A percentile compares a stretch with the other conserved stretches of the same genome.
Conservation (phyloP, 2,329 filamentous ascomycete species). For the Colletotrichum graminicola region DNA sequence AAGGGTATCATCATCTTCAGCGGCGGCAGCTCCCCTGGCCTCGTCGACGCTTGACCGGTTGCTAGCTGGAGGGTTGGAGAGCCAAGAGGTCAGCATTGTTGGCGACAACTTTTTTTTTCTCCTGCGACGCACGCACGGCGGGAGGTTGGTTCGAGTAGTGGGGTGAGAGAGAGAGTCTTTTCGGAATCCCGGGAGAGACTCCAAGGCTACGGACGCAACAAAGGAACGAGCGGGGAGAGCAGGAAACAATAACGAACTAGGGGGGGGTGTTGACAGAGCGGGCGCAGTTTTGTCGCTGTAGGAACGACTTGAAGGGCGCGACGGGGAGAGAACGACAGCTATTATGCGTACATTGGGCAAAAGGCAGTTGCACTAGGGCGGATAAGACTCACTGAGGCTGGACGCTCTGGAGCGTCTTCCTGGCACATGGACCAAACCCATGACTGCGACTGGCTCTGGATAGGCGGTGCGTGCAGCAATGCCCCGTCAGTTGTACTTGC, state of each 20-base stretch:
- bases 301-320: conserved; percentile 19
- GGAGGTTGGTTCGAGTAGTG: conserved; percentile 35
- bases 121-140: conserved; percentile 27
- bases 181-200: conserved; percentile 18
- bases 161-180: conserved; percentile 31
- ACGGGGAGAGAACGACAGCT: conserved; percentile 27
- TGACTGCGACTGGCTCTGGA: conserved; percentile 42
- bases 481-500: conserved; percentile 34
- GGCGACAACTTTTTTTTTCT: conserved; percentile 30
- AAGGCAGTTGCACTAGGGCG: conserved; percentile 35
- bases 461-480: conserved; percentile 35
- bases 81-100: conserved; percentile 58
- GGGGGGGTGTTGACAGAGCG: conserved; percentile 9
- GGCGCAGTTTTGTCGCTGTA: conserved; percentile 19
- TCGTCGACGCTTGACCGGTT: conserved; percentile 71
- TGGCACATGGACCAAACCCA: conserved; percentile 45
- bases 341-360: conserved; percentile 27
- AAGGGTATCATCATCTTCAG: conserved; percentile 78
- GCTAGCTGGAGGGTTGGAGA: conserved; percentile 55
- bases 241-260: background rate
- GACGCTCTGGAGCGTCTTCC: conserved; percentile 42
- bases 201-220: conserved; percentile 14
- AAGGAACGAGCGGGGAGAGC: background rate
- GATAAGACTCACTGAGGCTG: conserved; percentile 42
- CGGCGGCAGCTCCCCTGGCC: conserved; percentile 55